These are phyloP conservation scores for Podosphaera xanthii DNA, from an alignment of 2,329 filamentous ascomycete genomes.

Conservation along the genomic window DNA sequence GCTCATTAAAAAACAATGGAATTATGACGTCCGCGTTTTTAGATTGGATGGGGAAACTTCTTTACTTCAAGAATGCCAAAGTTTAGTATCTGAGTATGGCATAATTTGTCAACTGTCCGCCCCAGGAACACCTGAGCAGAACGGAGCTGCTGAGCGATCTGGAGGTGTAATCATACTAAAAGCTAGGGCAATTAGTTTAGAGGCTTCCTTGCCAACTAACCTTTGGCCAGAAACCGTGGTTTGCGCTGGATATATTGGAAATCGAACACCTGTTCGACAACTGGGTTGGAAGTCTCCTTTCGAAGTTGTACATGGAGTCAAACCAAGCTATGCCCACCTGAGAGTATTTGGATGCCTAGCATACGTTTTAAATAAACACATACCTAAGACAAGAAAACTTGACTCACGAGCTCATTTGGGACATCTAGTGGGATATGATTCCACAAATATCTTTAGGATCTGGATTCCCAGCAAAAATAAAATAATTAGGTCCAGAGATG, in stretches of 20 bases:
- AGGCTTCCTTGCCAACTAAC: neutral
- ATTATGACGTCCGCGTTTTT: neutral
- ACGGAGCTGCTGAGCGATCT: neutral
- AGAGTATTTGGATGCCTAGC: no score
- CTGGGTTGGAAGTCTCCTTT: neutral
- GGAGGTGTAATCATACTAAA: neutral
- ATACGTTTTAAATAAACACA: no score
- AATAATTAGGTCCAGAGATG: no score
- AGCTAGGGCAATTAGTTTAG: neutral
- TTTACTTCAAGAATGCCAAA: neutral
- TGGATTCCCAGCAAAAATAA: no score
- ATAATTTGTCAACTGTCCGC: neutral
- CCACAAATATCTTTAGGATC: no score
- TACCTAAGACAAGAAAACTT: no score
- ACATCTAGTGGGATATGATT: no score
- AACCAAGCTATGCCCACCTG: no score
- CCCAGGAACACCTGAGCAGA: neutral
- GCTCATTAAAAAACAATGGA: neutral
- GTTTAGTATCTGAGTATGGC: neutral
- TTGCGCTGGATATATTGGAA: neutral
- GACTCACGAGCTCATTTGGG: no score
- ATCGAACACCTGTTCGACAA: neutral
- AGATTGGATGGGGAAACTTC: neutral
- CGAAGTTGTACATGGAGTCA: neutral
- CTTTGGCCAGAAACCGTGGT: neutral